phyloP scores from a whole-genome alignment of 805 yeast species.

The Pichia phayaonensis region DNA sequence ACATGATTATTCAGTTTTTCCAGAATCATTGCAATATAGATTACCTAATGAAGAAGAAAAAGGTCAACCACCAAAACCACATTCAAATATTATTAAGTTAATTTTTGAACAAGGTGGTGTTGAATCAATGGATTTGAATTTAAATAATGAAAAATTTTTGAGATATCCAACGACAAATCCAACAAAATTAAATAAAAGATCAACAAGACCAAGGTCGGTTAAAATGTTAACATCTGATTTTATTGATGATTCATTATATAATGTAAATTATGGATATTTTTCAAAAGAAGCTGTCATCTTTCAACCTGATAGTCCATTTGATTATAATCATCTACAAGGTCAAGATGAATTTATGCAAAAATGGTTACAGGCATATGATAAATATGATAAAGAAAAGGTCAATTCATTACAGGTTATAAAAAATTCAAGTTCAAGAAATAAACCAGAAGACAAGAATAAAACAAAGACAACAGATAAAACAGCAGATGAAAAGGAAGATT shows the following conservation, averaged over 20 bases:
- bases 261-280: constrained; percentile 78
- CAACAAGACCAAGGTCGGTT: constrained; percentile 47
- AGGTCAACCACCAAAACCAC: constrained; percentile 14
- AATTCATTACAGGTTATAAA: constrained; percentile 17
- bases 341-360: constrained; percentile 62
- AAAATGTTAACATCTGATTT: constrained; percentile 75
- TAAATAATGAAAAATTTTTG: constrained; percentile 30
- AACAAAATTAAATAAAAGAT: constrained; percentile 28
- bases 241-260: constrained; percentile 78
- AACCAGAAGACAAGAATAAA: not conserved
- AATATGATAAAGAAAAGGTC: constrained; percentile 34
- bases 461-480: not conserved
- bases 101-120: constrained; percentile 31
- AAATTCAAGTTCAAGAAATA: constrained; percentile 5
- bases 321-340: constrained; percentile 47
- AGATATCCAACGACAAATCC: constrained; percentile 37
- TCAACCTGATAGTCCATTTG: constrained; percentile 57
- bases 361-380: constrained; percentile 58
- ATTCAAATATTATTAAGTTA: constrained; percentile 19
- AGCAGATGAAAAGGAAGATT: not conserved
- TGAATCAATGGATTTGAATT: constrained; percentile 27
- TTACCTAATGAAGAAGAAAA: constrained; percentile 21
- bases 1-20: constrained; percentile 30
- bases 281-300: constrained; percentile 72
- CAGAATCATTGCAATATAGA: constrained; percentile 24